Conservation (phyloP, 2,329 filamentous ascomycete genomes). For the Fusarium tuaranense region DNA sequence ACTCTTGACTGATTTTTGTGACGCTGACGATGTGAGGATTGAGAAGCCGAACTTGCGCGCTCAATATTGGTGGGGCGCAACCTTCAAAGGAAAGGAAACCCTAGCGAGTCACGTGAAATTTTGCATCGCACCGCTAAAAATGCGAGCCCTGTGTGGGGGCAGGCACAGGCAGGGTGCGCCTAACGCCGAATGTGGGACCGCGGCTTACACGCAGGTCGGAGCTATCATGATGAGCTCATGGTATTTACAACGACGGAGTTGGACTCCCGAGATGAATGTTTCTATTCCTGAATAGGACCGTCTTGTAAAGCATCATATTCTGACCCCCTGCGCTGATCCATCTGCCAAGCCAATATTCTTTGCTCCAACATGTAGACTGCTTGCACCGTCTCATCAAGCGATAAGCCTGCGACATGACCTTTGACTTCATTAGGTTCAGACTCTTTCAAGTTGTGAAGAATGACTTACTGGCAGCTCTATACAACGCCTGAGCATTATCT, state of each 20-base stretch:
- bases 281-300: background rate
- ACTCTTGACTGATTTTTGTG: constrained; percentile 70
- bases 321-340: constrained; percentile 2
- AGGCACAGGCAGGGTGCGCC: background rate
- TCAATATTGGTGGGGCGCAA: constrained; percentile 59
- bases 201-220: background rate
- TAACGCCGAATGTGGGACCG: constrained; percentile 4
- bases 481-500: constrained; percentile 47
- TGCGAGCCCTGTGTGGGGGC: constrained; percentile 5
- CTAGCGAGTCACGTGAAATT: constrained; percentile 51
- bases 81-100: constrained; percentile 48
- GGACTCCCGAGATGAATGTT: background rate
- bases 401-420: constrained; percentile 49
- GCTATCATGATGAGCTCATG: constrained; percentile 12
- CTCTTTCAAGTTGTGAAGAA: background rate
- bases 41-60: constrained; percentile 51
- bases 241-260: background rate
- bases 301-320: background rate
- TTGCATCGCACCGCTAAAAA: constrained; percentile 14
- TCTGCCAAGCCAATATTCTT: constrained; percentile 51
- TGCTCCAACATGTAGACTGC: constrained; percentile 55
- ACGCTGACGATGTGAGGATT: constrained; percentile 58
- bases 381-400: constrained; percentile 49
- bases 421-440: constrained; percentile 30
- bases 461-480: constrained; percentile 48